Base-by-base conservation (phyloP, 495 filamentous ascomycete genomes). In the Parachaetomium inaequale region DNA sequence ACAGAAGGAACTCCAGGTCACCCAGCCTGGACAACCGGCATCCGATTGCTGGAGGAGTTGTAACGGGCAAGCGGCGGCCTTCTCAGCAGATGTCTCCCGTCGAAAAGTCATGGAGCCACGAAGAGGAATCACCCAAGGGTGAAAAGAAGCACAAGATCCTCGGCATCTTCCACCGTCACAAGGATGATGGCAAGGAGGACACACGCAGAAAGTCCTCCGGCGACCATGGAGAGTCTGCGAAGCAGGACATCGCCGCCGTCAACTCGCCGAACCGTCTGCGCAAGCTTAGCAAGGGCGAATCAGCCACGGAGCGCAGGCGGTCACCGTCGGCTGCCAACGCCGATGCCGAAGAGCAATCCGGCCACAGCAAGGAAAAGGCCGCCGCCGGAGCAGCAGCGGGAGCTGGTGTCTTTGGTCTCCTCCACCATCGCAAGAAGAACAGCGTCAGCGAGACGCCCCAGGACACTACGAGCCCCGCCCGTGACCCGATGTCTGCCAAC, bases 81-180 rank as follows among this genome's bases (percentile, higher is more conserved):
- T 58, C 63, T 1, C 38, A 19, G 4, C 63, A 45, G 10, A 19
- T n/a, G 14, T 55, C 59, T 1, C 52, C 63, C 1, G 58, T 29
- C 40, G 42, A 55, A 19, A 58, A 66, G 42, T 11, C 17, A 3
- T 7, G 36, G 60, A 54, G 45, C 34, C 29, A 32, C 11, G 28
- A 58, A 3, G 55, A 32, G 1, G 55, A 49, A 1, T 58, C 62
- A 0, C 19, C 62, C 21, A 64, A 64, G 11, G 29, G 56, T 3
- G 70, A 71, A 14, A 71, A 65, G 45, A 71, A 67, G 42, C 62
- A 66, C 55, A 52, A 54, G 23, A 58, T 76, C 7, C 56, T 67
- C 12, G 58, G 68, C 40, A 56, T 76, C 23, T 77, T 77, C 67
- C 65, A 70, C 32, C 62, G 71, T 19, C 59, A 67, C 50, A 74